Base-by-base conservation (phyloP, 1,139 yeast genomes). In the Taiozyma sp. region DNA sequence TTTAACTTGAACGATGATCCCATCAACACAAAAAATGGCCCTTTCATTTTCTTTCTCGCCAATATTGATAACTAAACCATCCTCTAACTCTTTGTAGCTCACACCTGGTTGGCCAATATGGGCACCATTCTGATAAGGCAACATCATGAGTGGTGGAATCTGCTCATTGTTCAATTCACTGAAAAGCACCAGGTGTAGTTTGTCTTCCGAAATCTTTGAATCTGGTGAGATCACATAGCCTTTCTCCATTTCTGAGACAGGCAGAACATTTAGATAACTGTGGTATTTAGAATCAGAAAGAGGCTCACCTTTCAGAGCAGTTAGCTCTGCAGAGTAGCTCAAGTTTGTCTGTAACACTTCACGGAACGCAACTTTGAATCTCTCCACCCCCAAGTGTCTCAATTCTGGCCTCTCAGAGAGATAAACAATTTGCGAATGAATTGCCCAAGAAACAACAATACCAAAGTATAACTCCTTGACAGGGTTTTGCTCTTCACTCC, bases 351-450 rank as follows among this genome's bases (percentile, higher is more conserved):
- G 64, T 39, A 87, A 67, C 41, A 87, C 79, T 16, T 73, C 67
- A 40, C 64, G 63, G 0, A 93, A 96, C 0, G 96, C 96, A 49
- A 80, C 69, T 54, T 76, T 73, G 66, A 91, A 91, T 52, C 96
- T 70, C 43, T 80, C 81, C 8, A 75, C 61, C 0, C 96, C 97
- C 55, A 76, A 73, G 49, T 75, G 73, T 41, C 91, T 72, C 63
- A 85, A 69, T 59, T 84, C 87, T 0, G 85, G 83, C 1, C 84
- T 75, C 58, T 89, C 95, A 51, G 87, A 83, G 63, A 80, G 89
- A 27, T 93, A 93, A 2, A 91, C 93, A 50, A 91, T 68, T 4
- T 92, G 79, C 1, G 97, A 92, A 67, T 91, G 97, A 57, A 89
- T 80, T 1, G 84, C 96, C 90, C 96, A 84, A 0, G 96, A 87